phyloP scores from a whole-genome alignment of 2,329 filamentous ascomycete species.

The Stagonosporopsis vannaccii region DNA sequence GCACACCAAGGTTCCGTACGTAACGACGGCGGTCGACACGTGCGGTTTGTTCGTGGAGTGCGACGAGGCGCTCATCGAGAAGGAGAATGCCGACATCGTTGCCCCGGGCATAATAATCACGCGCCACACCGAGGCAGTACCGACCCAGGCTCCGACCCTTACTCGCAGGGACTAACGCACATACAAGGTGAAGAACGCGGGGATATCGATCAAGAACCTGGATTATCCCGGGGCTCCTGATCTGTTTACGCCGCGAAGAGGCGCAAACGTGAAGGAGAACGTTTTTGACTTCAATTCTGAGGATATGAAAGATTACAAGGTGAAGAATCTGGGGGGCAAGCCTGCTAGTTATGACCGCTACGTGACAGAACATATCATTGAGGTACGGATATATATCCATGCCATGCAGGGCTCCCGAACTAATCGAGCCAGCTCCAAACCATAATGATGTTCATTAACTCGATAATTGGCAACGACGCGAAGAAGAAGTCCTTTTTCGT shows the following conservation, averaged over 20 bases:
- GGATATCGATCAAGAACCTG: neutral
- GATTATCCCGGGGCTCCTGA: constrained; percentile 4
- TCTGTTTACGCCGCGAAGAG: neutral
- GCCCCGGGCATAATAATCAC: neutral
- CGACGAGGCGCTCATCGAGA: neutral
- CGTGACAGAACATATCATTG: neutral
- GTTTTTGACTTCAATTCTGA: neutral
- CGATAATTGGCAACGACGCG: neutral
- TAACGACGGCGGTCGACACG: constrained; percentile 1
- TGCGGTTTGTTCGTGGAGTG: constrained; percentile 4
- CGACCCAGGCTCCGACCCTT: neutral
- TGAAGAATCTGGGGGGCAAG: neutral
- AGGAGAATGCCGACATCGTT: neutral
- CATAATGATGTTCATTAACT: neutral
- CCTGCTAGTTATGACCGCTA: neutral
- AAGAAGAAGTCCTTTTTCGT: neutral
- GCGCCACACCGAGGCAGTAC: neutral
- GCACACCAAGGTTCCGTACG: neutral
- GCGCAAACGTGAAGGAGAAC: neutral
- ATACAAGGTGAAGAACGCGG: neutral
- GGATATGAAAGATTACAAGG: neutral
- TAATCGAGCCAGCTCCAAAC: neutral
- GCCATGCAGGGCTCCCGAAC: neutral
- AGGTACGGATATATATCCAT: neutral
- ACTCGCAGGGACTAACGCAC: neutral